Percentiles rank a stretch among this genome's conserved stretches.
These are phyloP conservation scores for Tetraselmis chui DNA, from an alignment of 139 green algal species.

Conservation along the genomic window DNA sequence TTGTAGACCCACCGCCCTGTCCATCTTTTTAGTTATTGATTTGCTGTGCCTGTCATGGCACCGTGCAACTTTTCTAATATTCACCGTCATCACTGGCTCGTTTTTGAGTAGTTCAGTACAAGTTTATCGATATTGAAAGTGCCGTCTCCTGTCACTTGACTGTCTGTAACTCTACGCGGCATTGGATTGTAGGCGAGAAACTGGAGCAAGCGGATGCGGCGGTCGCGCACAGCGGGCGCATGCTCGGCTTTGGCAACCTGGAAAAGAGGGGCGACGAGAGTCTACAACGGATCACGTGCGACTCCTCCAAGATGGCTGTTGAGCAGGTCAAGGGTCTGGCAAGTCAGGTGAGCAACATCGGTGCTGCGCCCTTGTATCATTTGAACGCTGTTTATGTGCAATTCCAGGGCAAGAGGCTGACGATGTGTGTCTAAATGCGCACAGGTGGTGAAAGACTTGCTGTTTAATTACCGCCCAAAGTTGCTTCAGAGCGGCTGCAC, in stretches of 20 bases:
- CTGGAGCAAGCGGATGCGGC: conserved; percentile 71
- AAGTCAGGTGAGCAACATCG: conserved; percentile 46
- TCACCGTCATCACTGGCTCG: no score
- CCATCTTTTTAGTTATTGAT: no score
- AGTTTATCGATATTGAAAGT: no score
- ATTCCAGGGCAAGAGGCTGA: not conserved
- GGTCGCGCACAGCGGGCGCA: conserved; percentile 19
- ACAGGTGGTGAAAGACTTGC: conserved; percentile 48
- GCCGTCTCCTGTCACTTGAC: not conserved
- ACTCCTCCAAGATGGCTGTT: conserved; percentile 60
- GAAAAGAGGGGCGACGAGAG: conserved; percentile 35
- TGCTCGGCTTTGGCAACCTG: conserved; percentile 10
- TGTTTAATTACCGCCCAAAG: conserved; percentile 43
- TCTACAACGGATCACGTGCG: conserved; percentile 43
- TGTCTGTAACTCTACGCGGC: not conserved
- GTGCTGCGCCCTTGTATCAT: not conserved
- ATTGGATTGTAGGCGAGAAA: conserved; percentile 63
- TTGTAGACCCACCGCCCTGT: no score
- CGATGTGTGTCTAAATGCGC: not conserved
- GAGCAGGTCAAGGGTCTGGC: conserved; percentile 86
- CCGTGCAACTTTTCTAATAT: no score
- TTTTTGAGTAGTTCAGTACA: no score
- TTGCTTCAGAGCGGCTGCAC: not conserved
- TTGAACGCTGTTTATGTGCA: not conserved
- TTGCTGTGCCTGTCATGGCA: no score